Evolutionary conservation across 768 basidiomycete species (phyloP).

Genomic region (Cantharellus anzutake): DNA sequence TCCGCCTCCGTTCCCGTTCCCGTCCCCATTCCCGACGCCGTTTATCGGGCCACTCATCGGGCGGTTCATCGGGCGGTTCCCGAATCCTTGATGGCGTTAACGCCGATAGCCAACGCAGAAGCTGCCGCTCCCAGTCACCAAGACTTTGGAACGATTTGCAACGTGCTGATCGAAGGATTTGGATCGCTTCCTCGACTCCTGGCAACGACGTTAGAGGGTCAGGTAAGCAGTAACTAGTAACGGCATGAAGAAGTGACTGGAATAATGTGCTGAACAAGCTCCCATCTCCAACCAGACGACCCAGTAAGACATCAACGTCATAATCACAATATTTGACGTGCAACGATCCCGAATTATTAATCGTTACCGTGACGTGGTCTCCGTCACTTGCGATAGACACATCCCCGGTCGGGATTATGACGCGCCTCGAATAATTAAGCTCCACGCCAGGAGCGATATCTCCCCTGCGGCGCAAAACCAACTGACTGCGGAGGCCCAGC

Average conservation of each 20-base stretch:
- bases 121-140: neutral
- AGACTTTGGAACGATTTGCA: conserved; percentile 23
- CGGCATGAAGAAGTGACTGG: conserved; percentile 26
- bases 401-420: conserved; percentile 20
- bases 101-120: neutral
- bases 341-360: conserved; percentile 10
- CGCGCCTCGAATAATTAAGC: neutral
- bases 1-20: too few species aligned
- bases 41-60: too few species aligned
- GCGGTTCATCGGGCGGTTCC: too few species aligned
- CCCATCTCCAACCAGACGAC: conserved; percentile 14
- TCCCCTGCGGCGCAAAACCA: conserved; percentile 17
- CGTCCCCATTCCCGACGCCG: too few species aligned
- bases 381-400: conserved; percentile 6
- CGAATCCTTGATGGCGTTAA: neutral
- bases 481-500: conserved; percentile 24
- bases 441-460: neutral
- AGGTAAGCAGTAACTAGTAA: conserved; percentile 24
- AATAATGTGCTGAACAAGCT: conserved; percentile 19
- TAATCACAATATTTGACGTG: conserved; percentile 16
- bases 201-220: conserved; percentile 27
- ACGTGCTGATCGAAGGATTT: conserved; percentile 20
- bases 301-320: conserved; percentile 16
- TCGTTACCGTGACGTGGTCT: conserved; percentile 11
- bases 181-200: conserved; percentile 27